A percentile compares a stretch with the other conserved stretches of the same genome.
phyloP scores from a whole-genome alignment of 2,329 filamentous ascomycete genomes.

The Colletotrichum horii region DNA sequence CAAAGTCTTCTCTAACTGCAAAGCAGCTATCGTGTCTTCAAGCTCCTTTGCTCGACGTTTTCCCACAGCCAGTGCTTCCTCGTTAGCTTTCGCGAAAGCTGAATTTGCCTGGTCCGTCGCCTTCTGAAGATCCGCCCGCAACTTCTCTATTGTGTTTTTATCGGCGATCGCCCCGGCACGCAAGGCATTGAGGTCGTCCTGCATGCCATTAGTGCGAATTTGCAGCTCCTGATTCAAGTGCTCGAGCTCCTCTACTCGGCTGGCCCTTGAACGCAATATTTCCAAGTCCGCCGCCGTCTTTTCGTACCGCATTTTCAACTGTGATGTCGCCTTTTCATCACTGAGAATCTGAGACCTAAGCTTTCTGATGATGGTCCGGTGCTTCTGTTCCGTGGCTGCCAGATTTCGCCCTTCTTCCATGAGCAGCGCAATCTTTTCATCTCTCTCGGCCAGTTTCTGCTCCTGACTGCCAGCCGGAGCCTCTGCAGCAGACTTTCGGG shows the following conservation, averaged over 20 bases:
- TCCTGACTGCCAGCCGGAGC: constrained; percentile 71
- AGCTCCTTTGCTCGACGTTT: constrained; percentile 56
- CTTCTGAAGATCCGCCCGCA: constrained; percentile 73
- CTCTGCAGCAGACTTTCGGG: constrained; percentile 69
- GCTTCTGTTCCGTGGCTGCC: constrained; percentile 84
- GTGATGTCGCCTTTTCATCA: constrained; percentile 67
- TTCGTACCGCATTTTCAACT: constrained; percentile 64
- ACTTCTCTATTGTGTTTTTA: constrained; percentile 67
- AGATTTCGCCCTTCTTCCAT: constrained; percentile 93
- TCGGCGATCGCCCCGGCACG: constrained; percentile 68
- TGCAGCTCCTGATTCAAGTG: constrained; percentile 46
- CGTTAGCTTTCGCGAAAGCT: constrained; percentile 69
- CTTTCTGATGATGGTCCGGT: constrained; percentile 83
- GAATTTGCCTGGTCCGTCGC: constrained; percentile 70
- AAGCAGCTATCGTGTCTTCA: constrained; percentile 63
- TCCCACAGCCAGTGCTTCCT: constrained; percentile 72
- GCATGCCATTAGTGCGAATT: constrained; percentile 30
- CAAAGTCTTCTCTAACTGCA: constrained; percentile 81
- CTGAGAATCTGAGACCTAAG: constrained; percentile 70
- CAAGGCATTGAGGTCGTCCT: constrained; percentile 57
- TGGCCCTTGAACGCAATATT: constrained; percentile 50
- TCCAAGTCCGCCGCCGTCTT: constrained; percentile 59
- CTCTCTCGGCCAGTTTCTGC: constrained; percentile 85
- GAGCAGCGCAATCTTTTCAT: constrained; percentile 85
- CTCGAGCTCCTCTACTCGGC: constrained; percentile 58